Evolutionary conservation across 129 eudicot genomes (phyloP).

Genomic region (carrot (Daucus carota)): DH1_v3.0 NC_030389.2:25809501-25810000

Average conservation of each 20-base stretch:
- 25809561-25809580: too few species aligned
- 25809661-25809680: too few species aligned
- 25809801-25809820: constrained; percentile 63
- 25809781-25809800: constrained; percentile 77
- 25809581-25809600: too few species aligned
- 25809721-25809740: constrained; percentile 6
- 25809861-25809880: too few species aligned
- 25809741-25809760: constrained; percentile 58
- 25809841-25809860: too few species aligned
- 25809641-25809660: too few species aligned
- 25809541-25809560: too few species aligned
- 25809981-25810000: constrained; percentile 57
- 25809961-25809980: constrained; percentile 86
- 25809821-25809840: too few species aligned
- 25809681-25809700: not conserved
- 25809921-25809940: constrained; percentile 69
- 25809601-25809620: too few species aligned
- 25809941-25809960: constrained; percentile 63
- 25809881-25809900: constrained; percentile 53
- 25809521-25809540: too few species aligned
- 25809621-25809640: too few species aligned
- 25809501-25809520: too few species aligned
- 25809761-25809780: constrained; percentile 71
- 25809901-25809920: constrained; percentile 89
- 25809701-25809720: constrained; percentile 4